A percentile compares a stretch with the other conserved stretches of the same genome.
phyloP scores from a whole-genome alignment of 768 basidiomycete species.

The Mycena amicta region DNA sequence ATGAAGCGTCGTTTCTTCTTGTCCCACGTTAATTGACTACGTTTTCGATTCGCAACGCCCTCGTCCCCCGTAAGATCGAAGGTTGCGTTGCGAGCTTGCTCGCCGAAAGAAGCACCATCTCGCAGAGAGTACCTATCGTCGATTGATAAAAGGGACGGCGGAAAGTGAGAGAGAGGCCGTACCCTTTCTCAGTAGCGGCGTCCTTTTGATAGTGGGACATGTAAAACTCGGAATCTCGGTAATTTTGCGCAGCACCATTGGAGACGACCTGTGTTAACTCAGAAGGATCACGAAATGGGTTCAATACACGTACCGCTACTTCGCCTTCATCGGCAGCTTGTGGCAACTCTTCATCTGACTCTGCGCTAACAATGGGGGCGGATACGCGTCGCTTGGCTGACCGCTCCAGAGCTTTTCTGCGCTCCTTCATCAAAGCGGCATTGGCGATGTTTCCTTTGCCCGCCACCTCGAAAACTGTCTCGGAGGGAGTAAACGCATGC shows the following conservation, averaged over 20 bases:
- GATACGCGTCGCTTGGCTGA: slow-evolving; percentile 52
- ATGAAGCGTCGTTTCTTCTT: slow-evolving; percentile 95
- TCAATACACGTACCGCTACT: slow-evolving; percentile 56
- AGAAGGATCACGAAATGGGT: slow-evolving; percentile 11
- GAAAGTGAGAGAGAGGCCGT: not conserved
- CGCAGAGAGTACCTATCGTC: slow-evolving; percentile 76
- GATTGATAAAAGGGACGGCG: slow-evolving; percentile 2
- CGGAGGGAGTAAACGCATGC: slow-evolving; percentile 78
- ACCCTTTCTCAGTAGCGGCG: slow-evolving; percentile 90
- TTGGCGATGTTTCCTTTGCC: slow-evolving; percentile 66
- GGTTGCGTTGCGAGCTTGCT: slow-evolving; percentile 76
- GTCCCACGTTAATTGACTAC: slow-evolving; percentile 84
- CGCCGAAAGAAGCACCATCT: slow-evolving; percentile 86
- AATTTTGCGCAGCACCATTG: slow-evolving; percentile 54
- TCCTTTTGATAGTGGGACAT: slow-evolving; percentile 92
- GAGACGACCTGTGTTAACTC: slow-evolving; percentile 60
- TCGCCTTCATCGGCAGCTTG: slow-evolving; percentile 71
- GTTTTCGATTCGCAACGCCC: slow-evolving; percentile 56
- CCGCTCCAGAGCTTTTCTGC: slow-evolving; percentile 75
- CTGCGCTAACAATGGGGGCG: slow-evolving; percentile 33
- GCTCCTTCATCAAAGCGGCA: slow-evolving; percentile 83
- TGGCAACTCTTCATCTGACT: slow-evolving; percentile 34
- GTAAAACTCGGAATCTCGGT: slow-evolving; percentile 84
- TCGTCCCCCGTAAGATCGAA: slow-evolving; percentile 88
- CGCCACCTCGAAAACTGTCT: slow-evolving; percentile 91